phyloP scores from a whole-genome alignment of 345 rosid species.

The Acer yangbiense region DNA sequence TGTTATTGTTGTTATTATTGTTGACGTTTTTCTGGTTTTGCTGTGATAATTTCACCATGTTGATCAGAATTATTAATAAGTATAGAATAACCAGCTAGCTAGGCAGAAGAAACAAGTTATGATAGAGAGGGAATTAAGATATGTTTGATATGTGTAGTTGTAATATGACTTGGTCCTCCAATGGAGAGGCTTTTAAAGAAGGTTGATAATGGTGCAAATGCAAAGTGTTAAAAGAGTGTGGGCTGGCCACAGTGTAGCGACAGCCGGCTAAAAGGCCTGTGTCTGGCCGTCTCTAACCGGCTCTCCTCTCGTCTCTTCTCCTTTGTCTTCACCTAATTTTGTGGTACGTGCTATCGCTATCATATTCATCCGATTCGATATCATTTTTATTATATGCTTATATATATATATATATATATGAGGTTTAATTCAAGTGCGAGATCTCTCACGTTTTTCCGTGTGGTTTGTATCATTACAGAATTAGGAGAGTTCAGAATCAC shows the following conservation, averaged over 20 bases:
- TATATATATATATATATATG: no score
- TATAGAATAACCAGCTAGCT: background rate
- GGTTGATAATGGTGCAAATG: background rate
- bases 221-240: conserved; percentile 12
- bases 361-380: background rate
- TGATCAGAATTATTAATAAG: background rate
- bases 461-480: no score
- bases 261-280: conserved; percentile 24
- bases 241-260: conserved; percentile 31
- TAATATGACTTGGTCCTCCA: conserved; percentile 30
- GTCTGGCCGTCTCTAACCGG: conserved; percentile 48
- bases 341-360: conserved; percentile 19
- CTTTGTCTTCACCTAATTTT: conserved; percentile 27
- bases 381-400: background rate
- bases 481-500: no score
- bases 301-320: conserved; percentile 31
- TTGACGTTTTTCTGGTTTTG: conserved; percentile 30
- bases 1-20: background rate
- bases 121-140: background rate
- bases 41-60: conserved; percentile 46
- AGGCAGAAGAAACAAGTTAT: background rate
- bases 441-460: no score
- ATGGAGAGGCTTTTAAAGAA: conserved; percentile 37
- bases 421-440: no score
- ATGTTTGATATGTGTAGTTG: background rate